A percentile compares a stretch with the other conserved stretches of the same genome.
These are phyloP conservation scores for Corylus avellana DNA, from an alignment of 306 rosid genomes.

Conservation along the genomic window DNA sequence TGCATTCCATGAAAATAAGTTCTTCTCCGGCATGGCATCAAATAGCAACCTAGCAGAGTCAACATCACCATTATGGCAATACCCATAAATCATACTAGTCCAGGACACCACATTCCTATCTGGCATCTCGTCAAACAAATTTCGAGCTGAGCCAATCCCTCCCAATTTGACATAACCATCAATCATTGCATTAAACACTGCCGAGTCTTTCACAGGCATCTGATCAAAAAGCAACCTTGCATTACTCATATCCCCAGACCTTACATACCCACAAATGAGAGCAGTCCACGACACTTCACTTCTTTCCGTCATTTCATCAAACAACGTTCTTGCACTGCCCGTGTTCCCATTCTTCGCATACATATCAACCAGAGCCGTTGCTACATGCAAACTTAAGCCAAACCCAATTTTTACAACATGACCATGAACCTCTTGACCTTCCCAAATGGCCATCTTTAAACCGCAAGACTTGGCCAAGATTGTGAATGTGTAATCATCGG, in stretches of 20 bases:
- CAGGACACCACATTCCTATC: constrained; percentile 62
- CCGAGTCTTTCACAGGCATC: constrained; percentile 57
- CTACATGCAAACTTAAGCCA: constrained; percentile 48
- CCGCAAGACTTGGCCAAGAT: constrained; percentile 54
- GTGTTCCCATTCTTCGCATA: constrained; percentile 47
- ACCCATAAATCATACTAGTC: constrained; percentile 72
- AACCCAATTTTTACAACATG: constrained; percentile 51
- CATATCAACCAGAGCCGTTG: constrained; percentile 69
- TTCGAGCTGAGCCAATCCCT: constrained; percentile 47
- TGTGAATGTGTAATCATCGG: constrained; percentile 47
- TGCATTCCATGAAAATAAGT: constrained; percentile 62
- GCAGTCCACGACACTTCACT: constrained; percentile 66
- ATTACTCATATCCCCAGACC: constrained; percentile 53
- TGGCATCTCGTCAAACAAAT: constrained; percentile 53
- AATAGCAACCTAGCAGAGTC: constrained; percentile 54
- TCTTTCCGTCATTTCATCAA: constrained; percentile 59
- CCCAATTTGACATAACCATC: constrained; percentile 66
- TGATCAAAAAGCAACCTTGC: constrained; percentile 59
- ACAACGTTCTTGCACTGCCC: constrained; percentile 51
- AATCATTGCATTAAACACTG: constrained; percentile 58
- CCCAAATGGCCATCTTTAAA: constrained; percentile 22
- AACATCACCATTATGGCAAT: constrained; percentile 49
- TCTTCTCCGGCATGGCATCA: constrained; percentile 64
- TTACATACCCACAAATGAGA: constrained; percentile 59
- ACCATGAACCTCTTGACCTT: constrained; percentile 52